A percentile compares a stretch with the other conserved stretches of the same genome.
Conservation (phyloP, 768 basidiomycete genomes). For the Basidioascus undulatus region DNA sequence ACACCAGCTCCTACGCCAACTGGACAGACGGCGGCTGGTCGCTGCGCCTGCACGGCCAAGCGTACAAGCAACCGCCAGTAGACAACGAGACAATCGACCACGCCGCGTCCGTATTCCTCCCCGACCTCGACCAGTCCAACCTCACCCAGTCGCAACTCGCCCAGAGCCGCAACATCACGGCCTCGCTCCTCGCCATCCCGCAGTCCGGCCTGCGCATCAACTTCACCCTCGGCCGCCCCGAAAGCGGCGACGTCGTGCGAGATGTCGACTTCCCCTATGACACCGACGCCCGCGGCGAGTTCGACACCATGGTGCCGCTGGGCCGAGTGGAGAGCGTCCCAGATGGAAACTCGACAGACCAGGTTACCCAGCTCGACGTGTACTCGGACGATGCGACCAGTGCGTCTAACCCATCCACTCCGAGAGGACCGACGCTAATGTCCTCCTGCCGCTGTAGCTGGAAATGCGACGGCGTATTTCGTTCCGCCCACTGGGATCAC, state of each 20-base stretch:
- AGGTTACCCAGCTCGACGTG: background rate
- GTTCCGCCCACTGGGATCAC: slow-evolving; percentile 16
- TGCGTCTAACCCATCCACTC: too few species aligned
- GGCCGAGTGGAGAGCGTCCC: too few species aligned
- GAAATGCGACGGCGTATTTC: slow-evolving; percentile 17
- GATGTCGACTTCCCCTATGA: too few species aligned
- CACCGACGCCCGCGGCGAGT: too few species aligned
- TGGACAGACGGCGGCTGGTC: background rate
- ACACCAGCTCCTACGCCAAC: background rate
- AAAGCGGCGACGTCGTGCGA: too few species aligned
- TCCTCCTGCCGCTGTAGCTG: background rate
- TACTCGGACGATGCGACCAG: background rate
- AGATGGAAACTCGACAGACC: background rate
- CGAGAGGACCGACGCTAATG: too few species aligned
- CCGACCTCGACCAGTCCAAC: background rate
- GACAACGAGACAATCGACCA: background rate
- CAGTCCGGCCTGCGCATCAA: background rate
- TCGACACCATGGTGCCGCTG: too few species aligned
- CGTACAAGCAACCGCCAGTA: slow-evolving; percentile 1
- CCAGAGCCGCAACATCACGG: slow-evolving; percentile 1
- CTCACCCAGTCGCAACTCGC: background rate
- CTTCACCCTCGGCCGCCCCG: background rate
- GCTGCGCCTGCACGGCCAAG: background rate
- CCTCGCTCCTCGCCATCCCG: background rate
- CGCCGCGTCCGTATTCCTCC: background rate